Conservation (phyloP, 2,329 filamentous ascomycete genomes). For the Rugonectria rugulosa region DNA sequence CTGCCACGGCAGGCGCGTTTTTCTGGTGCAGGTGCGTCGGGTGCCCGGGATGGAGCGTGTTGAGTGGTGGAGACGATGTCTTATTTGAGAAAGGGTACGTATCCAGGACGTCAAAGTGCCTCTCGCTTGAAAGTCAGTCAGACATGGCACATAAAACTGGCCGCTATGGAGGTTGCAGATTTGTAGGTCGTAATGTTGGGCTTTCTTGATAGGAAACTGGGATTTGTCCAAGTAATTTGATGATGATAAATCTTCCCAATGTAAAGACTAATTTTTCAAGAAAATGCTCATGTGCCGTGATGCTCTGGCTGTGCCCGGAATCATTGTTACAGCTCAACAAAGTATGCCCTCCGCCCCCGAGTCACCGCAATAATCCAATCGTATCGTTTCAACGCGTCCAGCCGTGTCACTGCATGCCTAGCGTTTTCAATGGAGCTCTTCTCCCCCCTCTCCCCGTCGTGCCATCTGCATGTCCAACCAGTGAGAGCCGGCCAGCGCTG, state of each 20-base stretch:
- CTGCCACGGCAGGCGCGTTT: constrained; percentile 15
- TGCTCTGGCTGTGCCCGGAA: too few relatives aligned
- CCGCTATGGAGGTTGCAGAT: constrained; percentile 1
- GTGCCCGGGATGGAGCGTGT: constrained; percentile 18
- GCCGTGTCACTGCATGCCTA: constrained; percentile 19
- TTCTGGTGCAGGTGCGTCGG: constrained; percentile 21
- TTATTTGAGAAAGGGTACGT: constrained; percentile 1
- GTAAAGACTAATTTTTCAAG: too few relatives aligned
- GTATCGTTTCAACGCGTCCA: constrained; percentile 20
- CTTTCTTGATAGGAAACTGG: neutral
- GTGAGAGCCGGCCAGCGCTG: constrained; percentile 9
- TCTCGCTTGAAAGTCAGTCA: neutral
- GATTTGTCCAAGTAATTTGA: neutral
- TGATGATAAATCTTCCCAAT: too few relatives aligned
- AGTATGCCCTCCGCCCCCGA: constrained; percentile 1
- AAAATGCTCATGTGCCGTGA: too few relatives aligned
- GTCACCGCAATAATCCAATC: constrained; percentile 15
- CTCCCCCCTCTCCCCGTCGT: neutral
- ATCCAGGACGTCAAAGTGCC: neutral
- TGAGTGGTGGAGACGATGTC: constrained; percentile 3
- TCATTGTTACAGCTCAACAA: too few relatives aligned
- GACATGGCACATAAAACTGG: constrained; percentile 1
- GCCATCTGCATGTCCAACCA: neutral
- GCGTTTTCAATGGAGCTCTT: constrained; percentile 2
- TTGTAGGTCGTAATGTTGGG: neutral